Percentiles rank a stretch among this genome's conserved stretches.
Evolutionary conservation across 495 filamentous ascomycete genomes (phyloP).

Genomic region (Hypoxylon cercidicola): DNA sequence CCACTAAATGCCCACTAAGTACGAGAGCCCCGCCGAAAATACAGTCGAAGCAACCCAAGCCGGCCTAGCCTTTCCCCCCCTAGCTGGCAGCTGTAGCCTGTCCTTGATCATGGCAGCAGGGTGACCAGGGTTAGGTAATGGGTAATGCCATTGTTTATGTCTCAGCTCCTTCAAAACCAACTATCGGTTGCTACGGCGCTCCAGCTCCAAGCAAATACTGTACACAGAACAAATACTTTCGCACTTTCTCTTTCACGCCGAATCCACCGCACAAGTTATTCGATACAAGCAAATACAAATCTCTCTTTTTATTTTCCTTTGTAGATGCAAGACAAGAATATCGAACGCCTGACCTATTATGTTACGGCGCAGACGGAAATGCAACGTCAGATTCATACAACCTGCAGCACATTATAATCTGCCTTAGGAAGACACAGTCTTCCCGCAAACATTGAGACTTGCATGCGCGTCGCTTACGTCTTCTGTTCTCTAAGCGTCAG

Average conservation of each 20-base stretch:
- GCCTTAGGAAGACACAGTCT: conserved; percentile 8
- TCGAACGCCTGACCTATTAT: conserved; percentile 28
- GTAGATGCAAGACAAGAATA: conserved; percentile 2
- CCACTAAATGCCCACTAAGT: conserved; percentile 20
- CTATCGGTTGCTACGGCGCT: conserved; percentile 39
- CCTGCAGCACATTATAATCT: conserved; percentile 30
- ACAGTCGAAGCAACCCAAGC: conserved; percentile 33
- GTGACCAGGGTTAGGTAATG: conserved; percentile 17
- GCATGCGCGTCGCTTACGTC: conserved; percentile 32
- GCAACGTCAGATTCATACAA: conserved; percentile 28
- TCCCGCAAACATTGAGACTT: conserved; percentile 13
- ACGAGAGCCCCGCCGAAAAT: conserved; percentile 29
- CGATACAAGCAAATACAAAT: conserved; percentile 9
- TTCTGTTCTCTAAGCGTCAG: conserved; percentile 35
- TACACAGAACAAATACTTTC: conserved; percentile 9
- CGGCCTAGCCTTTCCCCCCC: conserved; percentile 17
- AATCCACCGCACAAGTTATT: conserved; percentile 1
- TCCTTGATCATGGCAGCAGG: conserved; percentile 5
- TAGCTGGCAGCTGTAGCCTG: conserved; percentile 1
- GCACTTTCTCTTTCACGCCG: conserved; percentile 10
- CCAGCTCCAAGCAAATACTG: conserved; percentile 12
- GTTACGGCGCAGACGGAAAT: conserved; percentile 40
- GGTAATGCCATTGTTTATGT: conserved; percentile 43
- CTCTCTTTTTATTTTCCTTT: conserved; percentile 1
- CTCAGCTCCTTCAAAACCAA: conserved; percentile 25